These are phyloP conservation scores for Lichenothelia convexa DNA, from an alignment of 495 filamentous ascomycete genomes.

Conservation along the genomic window DNA sequence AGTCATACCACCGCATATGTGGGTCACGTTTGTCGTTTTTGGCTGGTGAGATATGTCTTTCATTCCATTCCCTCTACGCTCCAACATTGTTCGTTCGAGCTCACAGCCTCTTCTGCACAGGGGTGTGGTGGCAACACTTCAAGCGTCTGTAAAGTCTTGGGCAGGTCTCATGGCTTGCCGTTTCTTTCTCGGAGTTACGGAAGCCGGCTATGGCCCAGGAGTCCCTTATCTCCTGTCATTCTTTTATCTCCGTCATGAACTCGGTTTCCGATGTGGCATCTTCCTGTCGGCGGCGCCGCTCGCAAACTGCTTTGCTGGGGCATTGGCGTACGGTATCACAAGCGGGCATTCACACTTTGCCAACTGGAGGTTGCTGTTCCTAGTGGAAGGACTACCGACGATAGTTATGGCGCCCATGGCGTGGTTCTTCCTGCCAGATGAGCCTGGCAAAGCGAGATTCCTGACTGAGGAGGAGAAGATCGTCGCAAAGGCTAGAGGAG, in stretches of 20 bases:
- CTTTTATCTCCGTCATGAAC: constrained; percentile 41
- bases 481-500: constrained; percentile 18
- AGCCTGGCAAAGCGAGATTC: constrained; percentile 32
- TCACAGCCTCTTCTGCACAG: constrained; percentile 30
- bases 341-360: constrained; percentile 28
- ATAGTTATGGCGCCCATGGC: constrained; percentile 36
- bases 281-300: constrained; percentile 46
- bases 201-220: constrained; percentile 44
- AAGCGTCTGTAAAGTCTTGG: constrained; percentile 44
- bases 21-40: neutral
- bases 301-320: constrained; percentile 52
- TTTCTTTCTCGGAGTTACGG: constrained; percentile 35
- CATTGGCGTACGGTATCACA: constrained; percentile 39
- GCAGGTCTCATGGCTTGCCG: constrained; percentile 17
- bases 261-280: constrained; percentile 41
- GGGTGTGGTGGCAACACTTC: constrained; percentile 47
- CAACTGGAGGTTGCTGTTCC: constrained; percentile 40
- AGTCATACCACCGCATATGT: neutral
- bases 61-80: constrained; percentile 35
- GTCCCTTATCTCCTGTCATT: constrained; percentile 45
- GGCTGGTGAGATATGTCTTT: constrained; percentile 35
- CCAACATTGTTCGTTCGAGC: neutral
- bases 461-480: constrained; percentile 27
- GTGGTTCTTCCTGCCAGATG: constrained; percentile 34
- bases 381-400: constrained; percentile 45